Evolutionary conservation across 2,329 filamentous ascomycete genomes (phyloP).

Genomic region (Phialocephala sp.): DNA sequence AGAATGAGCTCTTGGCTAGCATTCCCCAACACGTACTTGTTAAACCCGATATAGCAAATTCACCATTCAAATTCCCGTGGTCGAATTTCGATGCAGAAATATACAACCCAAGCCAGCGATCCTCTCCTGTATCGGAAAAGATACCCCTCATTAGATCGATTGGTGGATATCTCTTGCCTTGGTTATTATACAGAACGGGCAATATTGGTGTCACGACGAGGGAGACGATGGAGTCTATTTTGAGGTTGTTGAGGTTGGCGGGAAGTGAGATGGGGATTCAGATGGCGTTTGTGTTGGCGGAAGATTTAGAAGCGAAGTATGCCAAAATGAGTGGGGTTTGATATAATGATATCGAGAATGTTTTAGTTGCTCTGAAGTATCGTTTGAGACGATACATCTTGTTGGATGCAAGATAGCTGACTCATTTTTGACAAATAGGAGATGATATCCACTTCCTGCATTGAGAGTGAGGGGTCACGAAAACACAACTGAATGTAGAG

Average conservation of each 20-base stretch:
- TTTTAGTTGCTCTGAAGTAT: too few species aligned
- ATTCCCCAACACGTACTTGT: constrained; percentile 10
- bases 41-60: background rate
- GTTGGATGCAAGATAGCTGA: too few species aligned
- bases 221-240: constrained; percentile 13
- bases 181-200: constrained; percentile 26
- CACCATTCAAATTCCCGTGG: constrained; percentile 1
- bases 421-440: too few species aligned
- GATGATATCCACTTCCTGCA: too few species aligned
- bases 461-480: too few species aligned
- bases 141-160: constrained; percentile 5
- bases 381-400: too few species aligned
- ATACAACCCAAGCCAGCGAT: background rate
- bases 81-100: constrained; percentile 3
- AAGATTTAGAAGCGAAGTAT: constrained; percentile 15
- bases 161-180: constrained; percentile 24
- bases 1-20: constrained; percentile 7
- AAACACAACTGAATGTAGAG: too few species aligned
- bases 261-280: constrained; percentile 23
- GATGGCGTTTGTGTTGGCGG: constrained; percentile 22
- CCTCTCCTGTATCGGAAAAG: background rate
- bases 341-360: background rate
- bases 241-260: constrained; percentile 21
- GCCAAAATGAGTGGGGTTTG: background rate
- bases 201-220: constrained; percentile 18